These are phyloP conservation scores for Sarocladiaceae sp. DNA, from an alignment of 2,329 filamentous ascomycete genomes.

Conservation along the genomic window DNA sequence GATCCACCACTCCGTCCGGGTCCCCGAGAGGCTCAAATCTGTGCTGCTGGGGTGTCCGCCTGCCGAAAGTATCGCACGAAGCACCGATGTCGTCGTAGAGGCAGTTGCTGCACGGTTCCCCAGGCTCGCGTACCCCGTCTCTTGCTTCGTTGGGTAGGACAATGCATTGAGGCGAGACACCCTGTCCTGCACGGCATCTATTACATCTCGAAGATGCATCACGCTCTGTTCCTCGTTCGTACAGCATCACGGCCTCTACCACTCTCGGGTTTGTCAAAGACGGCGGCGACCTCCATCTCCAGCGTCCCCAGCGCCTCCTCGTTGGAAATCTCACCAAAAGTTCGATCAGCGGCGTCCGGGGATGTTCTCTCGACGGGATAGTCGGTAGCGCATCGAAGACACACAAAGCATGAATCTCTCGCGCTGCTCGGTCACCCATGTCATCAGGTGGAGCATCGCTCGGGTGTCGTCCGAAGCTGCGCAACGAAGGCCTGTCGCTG, in stretches of 20 bases:
- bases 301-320: slow-evolving; percentile 17
- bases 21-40: slow-evolving; percentile 14
- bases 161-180: slow-evolving; percentile 20
- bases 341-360: background rate
- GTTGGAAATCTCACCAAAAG: slow-evolving; percentile 1
- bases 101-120: slow-evolving; percentile 21
- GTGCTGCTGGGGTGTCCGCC: slow-evolving; percentile 10
- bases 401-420: slow-evolving; percentile 18
- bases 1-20: slow-evolving; percentile 18
- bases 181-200: slow-evolving; percentile 18
- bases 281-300: slow-evolving; percentile 18
- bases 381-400: slow-evolving; percentile 16
- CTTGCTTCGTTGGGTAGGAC: slow-evolving; percentile 15
- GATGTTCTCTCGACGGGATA: slow-evolving; percentile 3
- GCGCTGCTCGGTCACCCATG: slow-evolving; percentile 13
- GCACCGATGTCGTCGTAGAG: slow-evolving; percentile 16
- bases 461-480: slow-evolving; percentile 6
- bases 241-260: slow-evolving; percentile 20
- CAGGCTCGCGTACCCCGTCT: slow-evolving; percentile 6
- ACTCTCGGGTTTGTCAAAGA: slow-evolving; percentile 13
- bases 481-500: slow-evolving; percentile 8
- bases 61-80: slow-evolving; percentile 11
- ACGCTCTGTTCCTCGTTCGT: slow-evolving; percentile 19
- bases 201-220: slow-evolving; percentile 13
- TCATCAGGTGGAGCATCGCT: slow-evolving; percentile 9